These are phyloP conservation scores for Peronospora tabacina DNA, from an alignment of 352 stramenopile species.

Conservation along the genomic window DNA sequence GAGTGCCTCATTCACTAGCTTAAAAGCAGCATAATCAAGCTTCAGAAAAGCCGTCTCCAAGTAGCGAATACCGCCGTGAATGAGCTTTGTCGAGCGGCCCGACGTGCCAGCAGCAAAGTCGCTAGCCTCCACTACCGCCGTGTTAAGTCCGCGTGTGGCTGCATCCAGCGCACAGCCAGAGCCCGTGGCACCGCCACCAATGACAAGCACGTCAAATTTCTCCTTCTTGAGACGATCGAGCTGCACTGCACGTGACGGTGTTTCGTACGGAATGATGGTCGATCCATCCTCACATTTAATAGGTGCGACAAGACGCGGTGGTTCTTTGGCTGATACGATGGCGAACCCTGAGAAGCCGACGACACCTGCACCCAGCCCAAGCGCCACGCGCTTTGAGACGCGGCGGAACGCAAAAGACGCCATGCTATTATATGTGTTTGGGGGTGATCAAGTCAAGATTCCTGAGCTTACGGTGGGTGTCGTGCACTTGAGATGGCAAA, in stretches of 20 bases:
- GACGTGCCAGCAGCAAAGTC: conserved; percentile 92
- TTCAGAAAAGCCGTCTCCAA: conserved; percentile 93
- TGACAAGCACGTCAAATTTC: conserved; percentile 91
- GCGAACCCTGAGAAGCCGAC: conserved; percentile 47
- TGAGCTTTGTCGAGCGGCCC: conserved; percentile 91
- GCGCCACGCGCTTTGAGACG: conserved; percentile 41
- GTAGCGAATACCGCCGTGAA: conserved; percentile 93
- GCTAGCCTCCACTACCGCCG: conserved; percentile 86
- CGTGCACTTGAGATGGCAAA: conserved; percentile 21
- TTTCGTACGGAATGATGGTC: conserved; percentile 78
- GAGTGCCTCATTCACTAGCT: conserved; percentile 90
- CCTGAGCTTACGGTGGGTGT: conserved; percentile 9
- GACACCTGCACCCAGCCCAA: conserved; percentile 46
- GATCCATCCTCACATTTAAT: conserved; percentile 82
- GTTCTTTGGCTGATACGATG: conserved; percentile 72
- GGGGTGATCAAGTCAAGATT: background rate
- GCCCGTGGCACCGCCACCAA: conserved; percentile 89
- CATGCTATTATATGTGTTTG: conserved; percentile 26
- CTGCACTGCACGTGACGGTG: conserved; percentile 56
- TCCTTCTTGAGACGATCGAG: conserved; percentile 82
- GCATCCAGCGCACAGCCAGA: conserved; percentile 89
- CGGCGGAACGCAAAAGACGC: conserved; percentile 53
- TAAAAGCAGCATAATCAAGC: conserved; percentile 83
- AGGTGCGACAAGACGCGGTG: conserved; percentile 50
- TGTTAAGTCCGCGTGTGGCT: conserved; percentile 88